Evolutionary conservation across 2,329 filamentous ascomycete genomes (phyloP).

Genomic region (Parastagonospora nodorum): DNA sequence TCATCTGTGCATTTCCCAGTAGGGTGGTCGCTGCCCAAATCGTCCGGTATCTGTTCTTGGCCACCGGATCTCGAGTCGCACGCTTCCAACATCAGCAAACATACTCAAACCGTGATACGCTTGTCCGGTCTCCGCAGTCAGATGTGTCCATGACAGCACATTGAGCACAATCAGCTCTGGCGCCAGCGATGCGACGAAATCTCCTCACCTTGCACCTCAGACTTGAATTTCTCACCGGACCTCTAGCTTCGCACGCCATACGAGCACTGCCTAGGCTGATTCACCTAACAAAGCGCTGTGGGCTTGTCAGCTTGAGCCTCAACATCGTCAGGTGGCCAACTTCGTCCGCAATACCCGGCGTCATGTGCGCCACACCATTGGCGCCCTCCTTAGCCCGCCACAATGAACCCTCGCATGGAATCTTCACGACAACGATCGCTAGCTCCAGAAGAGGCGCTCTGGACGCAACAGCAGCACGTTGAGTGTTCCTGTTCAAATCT

Average conservation of each 20-base stretch:
- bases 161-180: too few relatives aligned
- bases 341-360: slow-evolving; percentile 18
- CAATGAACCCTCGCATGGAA: background rate
- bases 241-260: slow-evolving; percentile 1
- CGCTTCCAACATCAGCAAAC: background rate
- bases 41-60: slow-evolving; percentile 5
- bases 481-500: too few relatives aligned
- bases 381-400: slow-evolving; percentile 9
- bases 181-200: background rate
- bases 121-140: too few relatives aligned
- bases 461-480: background rate
- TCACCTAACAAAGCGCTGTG: slow-evolving; percentile 2
- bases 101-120: background rate
- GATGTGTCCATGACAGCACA: too few relatives aligned
- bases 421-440: background rate
- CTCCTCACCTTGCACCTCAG: background rate
- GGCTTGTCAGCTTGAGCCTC: slow-evolving; percentile 19
- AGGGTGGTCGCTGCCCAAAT: slow-evolving; percentile 5
- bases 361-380: slow-evolving; percentile 19
- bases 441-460: background rate
- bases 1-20: background rate
- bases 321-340: slow-evolving; percentile 19
- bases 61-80: slow-evolving; percentile 1
- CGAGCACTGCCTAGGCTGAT: slow-evolving; percentile 10
- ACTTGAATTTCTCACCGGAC: slow-evolving; percentile 13